Base-by-base conservation (phyloP, 177 flowering plant genomes). In the Vitis hybrid region DNA sequence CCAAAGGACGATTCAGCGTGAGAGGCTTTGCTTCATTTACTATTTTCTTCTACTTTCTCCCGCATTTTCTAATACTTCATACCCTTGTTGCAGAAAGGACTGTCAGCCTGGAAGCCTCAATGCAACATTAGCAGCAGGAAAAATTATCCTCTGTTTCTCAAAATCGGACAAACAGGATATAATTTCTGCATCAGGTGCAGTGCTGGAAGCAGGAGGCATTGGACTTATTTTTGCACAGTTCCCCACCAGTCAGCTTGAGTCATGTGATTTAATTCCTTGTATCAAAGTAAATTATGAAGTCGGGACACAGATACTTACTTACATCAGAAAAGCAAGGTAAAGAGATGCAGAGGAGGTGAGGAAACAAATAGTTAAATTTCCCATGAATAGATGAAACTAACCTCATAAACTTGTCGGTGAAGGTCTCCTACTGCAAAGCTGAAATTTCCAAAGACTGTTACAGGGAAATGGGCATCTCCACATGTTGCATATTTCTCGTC, bases 401-500 rank as follows among this genome's bases (percentile, higher is more conserved):
- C 50, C 2, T 32, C n/a, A 9, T 41, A 11, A 21, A 54, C 54
- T 54, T 27, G 2, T 18, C 0, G 46, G 49, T 75, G 63, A 20
- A 83, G 88, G 73, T 60, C 66, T 63, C 84, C 87, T 11, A 49
- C 64, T 53, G 85, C 78, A 61, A 79, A 70, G 74, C 55, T 83
- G 18, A 74, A 70, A 35, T 57, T n/a, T 53, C 65, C 88, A 1
- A 76, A 35, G 61, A 79, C 86, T 9, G 64, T 58, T 24, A 57
- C 77, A 1, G 86, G 85, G 14, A 68, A 77, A 57, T 68, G 48
- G 69, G 71, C 51, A 46, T 75, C 85, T 11, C 77, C 86, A 11
- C 56, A 68, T 54, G 76, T 84, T 20, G 88, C 88, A 55, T 63
- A 68, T 35, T 84, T 86, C 79, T 86, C 90, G 27, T 80, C 88